Conservation (phyloP, 768 basidiomycete genomes). For the Galerina marginata region DNA sequence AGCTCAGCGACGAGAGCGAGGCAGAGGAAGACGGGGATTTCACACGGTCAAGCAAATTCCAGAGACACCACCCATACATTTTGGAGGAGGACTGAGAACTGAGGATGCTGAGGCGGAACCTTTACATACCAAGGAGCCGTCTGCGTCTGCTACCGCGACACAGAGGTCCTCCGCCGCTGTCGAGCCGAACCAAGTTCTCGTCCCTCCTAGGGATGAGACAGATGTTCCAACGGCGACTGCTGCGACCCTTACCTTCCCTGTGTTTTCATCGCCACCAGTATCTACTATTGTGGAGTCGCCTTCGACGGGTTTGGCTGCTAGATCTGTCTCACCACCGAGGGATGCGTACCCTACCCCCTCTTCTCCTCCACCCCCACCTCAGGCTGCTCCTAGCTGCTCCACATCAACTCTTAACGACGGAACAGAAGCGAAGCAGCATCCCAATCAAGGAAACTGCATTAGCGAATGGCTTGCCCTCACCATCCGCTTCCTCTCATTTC, state of each 20-base stretch:
- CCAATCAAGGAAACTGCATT: constrained; percentile 36
- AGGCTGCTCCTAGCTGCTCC: constrained; percentile 30
- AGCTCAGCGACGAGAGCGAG: constrained; percentile 34
- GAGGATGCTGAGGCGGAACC: constrained; percentile 39
- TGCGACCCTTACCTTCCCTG: constrained; percentile 48
- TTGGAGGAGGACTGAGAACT: constrained; percentile 75
- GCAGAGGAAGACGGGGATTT: constrained; percentile 32
- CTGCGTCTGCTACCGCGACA: constrained; percentile 15
- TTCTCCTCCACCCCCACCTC: constrained; percentile 34
- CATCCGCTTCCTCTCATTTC: constrained; percentile 23
- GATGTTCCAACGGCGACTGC: constrained; percentile 49
- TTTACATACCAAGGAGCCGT: constrained; percentile 20
- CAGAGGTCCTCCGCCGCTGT: constrained; percentile 13
- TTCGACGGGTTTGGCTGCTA: background rate
- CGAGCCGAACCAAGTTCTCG: constrained; percentile 26
- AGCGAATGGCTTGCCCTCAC: constrained; percentile 28
- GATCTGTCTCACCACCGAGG: constrained; percentile 13
- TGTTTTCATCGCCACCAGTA: constrained; percentile 26
- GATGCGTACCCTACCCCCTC: constrained; percentile 18
- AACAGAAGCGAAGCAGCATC: constrained; percentile 25
- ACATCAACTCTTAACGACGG: constrained; percentile 6
- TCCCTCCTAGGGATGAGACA: constrained; percentile 34
- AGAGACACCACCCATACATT: constrained; percentile 62
- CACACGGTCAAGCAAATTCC: constrained; percentile 40
- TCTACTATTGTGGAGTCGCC: constrained; percentile 5